Evolutionary conservation across 192 early-diverging fungal species (phyloP).

Genomic region (Backusella morwellensis): DNA sequence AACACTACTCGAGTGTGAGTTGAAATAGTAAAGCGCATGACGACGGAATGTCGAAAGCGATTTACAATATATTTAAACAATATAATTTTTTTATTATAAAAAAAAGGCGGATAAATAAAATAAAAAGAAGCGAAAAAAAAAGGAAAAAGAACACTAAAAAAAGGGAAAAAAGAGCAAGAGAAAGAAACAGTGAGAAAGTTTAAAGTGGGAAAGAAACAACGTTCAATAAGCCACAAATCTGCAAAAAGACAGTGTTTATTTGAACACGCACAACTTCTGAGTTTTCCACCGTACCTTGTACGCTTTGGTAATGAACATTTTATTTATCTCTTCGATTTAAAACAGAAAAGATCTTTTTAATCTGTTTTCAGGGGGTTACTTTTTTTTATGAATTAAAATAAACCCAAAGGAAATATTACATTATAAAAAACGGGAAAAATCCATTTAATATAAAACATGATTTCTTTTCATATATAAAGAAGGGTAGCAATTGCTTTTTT

Average conservation of each 20-base stretch:
- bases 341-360: neutral
- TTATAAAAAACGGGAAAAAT: neutral
- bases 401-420: neutral
- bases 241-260: neutral
- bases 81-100: neutral
- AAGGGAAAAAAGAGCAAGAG: neutral
- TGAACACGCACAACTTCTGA: conserved; percentile 2
- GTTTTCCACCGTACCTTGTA: neutral
- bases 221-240: conserved; percentile 5
- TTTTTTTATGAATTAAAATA: conserved; percentile 4
- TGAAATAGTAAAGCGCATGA: neutral
- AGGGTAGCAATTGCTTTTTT: neutral
- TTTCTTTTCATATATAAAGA: neutral
- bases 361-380: neutral
- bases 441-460: neutral
- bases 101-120: neutral
- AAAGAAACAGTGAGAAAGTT: neutral
- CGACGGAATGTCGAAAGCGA: neutral
- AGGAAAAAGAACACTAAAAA: neutral
- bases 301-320: neutral
- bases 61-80: neutral
- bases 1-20: conserved; percentile 1
- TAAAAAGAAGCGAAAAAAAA: neutral
- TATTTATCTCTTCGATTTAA: neutral
- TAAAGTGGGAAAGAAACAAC: neutral